Evolutionary conservation across 331 rosid genomes (phyloP).

Genomic region (Quercus lobata): DNA sequence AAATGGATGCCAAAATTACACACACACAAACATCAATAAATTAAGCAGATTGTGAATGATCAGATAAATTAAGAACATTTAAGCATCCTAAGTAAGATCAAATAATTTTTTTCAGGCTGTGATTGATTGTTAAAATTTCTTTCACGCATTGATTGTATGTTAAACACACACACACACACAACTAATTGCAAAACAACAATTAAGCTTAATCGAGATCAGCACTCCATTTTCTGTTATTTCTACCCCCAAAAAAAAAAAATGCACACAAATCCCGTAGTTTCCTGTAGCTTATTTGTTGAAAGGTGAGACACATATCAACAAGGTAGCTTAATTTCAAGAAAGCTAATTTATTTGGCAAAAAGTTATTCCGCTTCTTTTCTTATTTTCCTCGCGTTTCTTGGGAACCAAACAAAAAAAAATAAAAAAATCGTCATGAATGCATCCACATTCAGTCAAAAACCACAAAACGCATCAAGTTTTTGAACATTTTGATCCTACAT

Average conservation of each 20-base stretch:
- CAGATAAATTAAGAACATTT: not conserved
- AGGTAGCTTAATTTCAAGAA: no score
- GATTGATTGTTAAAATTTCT: not conserved
- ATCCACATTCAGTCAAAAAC: not conserved
- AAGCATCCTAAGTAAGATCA: not conserved
- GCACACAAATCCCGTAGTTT: not conserved
- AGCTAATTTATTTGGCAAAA: no score
- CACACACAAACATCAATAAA: no score
- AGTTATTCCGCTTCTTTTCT: not conserved
- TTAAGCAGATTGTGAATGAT: not conserved
- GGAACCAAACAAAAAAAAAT: not conserved
- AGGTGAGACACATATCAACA: no score
- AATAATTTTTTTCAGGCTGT: not conserved
- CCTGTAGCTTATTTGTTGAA: no score
- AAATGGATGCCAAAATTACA: no score
- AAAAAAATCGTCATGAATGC: not conserved
- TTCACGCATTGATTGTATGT: not conserved
- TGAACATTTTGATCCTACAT: conserved; percentile 5
- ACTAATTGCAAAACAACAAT: not conserved
- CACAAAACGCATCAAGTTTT: not conserved
- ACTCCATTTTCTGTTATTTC: not conserved
- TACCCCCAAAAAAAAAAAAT: conserved; percentile 9
- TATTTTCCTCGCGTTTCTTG: not conserved
- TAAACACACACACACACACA: not conserved
- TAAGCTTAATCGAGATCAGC: not conserved